Conservation (phyloP, 2,329 filamentous ascomycete species). For the Colletotrichum lentis region DNA sequence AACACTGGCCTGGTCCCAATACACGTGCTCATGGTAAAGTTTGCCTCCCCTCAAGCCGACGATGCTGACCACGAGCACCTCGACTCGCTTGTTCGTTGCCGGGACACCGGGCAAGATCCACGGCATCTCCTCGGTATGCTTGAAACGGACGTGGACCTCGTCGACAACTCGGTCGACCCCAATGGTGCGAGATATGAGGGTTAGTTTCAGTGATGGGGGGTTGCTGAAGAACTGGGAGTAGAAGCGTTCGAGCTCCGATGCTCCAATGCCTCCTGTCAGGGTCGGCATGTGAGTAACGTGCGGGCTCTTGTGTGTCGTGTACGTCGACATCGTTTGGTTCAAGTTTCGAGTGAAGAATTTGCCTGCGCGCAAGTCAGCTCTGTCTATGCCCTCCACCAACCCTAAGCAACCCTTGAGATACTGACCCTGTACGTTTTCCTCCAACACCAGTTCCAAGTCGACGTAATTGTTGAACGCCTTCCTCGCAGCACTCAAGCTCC, state of each 20-base stretch:
- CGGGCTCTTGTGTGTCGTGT: constrained; percentile 66
- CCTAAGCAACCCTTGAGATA: too few species aligned
- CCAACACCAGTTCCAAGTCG: constrained; percentile 71
- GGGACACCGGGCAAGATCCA: constrained; percentile 70
- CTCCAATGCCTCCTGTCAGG: constrained; percentile 69
- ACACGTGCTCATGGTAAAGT: constrained; percentile 69
- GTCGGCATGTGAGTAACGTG: constrained; percentile 76
- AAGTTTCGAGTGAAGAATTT: constrained; percentile 67
- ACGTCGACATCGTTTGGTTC: constrained; percentile 68
- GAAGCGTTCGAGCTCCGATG: constrained; percentile 66
- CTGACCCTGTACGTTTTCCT: constrained; percentile 69
- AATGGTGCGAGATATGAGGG: constrained; percentile 70
- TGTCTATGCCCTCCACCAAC: too few species aligned
- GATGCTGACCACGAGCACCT: constrained; percentile 66
- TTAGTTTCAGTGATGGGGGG: constrained; percentile 65
- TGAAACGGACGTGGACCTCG: constrained; percentile 67
- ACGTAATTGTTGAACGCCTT: constrained; percentile 70
- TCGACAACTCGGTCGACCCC: constrained; percentile 71
- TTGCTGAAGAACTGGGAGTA: constrained; percentile 73
- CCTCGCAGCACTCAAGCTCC: constrained; percentile 67
- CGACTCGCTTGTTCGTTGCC: constrained; percentile 60
- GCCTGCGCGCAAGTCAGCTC: constrained; percentile 41
- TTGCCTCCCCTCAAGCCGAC: constrained; percentile 67
- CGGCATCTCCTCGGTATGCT: constrained; percentile 64
- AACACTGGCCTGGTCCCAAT: constrained; percentile 71